A percentile compares a stretch with the other conserved stretches of the same genome.
Evolutionary conservation across 176 grass and related monocot genomes (phyloP).

Genomic region (Echinochloa phyllopogon): DNA sequence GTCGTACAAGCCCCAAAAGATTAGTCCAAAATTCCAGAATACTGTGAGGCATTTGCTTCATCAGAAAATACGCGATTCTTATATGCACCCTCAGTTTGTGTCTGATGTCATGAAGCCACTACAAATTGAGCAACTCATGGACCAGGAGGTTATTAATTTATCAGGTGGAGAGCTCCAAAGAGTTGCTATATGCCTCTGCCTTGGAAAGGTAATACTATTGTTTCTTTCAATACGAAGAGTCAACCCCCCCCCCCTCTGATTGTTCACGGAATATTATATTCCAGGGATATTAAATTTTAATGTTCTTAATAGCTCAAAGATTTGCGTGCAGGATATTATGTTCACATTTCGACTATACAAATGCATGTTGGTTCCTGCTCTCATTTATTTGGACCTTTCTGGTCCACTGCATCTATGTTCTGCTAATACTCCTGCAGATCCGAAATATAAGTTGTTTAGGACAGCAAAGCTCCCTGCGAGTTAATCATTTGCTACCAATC

Average conservation of each 20-base stretch:
- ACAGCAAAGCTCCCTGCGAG: not conserved
- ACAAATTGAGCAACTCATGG: slow-evolving; percentile 94
- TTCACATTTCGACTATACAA: not conserved
- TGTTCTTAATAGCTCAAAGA: not conserved
- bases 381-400: not conserved
- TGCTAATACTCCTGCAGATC: not conserved
- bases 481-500: not conserved
- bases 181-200: slow-evolving; percentile 90
- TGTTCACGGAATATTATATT: not conserved
- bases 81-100: slow-evolving; percentile 85
- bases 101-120: slow-evolving; percentile 99
- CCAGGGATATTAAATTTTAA: not conserved
- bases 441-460: not conserved
- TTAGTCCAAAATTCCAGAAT: slow-evolving; percentile 78
- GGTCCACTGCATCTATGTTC: not conserved
- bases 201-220: slow-evolving; percentile 75
- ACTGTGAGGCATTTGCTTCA: slow-evolving; percentile 87
- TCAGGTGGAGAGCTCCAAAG: slow-evolving; percentile 98
- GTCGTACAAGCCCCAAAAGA: slow-evolving; percentile 94
- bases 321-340: not conserved
- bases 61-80: slow-evolving; percentile 85
- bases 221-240: not conserved
- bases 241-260: not conserved
- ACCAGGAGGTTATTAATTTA: slow-evolving; percentile 89
- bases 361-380: not conserved